These are phyloP conservation scores for Ploettnerulaceae sp. DNA, from an alignment of 2,329 filamentous ascomycete species.

Conservation along the genomic window DNA sequence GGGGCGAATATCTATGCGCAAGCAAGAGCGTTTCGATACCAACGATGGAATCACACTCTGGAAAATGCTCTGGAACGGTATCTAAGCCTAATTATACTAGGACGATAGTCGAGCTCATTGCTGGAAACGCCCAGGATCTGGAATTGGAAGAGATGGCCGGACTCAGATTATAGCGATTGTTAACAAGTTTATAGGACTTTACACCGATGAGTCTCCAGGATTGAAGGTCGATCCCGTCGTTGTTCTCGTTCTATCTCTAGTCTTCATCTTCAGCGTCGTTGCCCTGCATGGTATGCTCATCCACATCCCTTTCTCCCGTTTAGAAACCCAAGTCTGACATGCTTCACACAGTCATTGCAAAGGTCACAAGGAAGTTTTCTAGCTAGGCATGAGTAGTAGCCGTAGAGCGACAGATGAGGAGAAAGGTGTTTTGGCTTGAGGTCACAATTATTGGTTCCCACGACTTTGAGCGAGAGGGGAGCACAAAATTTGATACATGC, in stretches of 20 bases:
- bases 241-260: constrained; percentile 89
- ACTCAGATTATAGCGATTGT: background rate
- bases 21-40: too few relatives aligned
- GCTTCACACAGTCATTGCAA: constrained; percentile 73
- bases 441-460: background rate
- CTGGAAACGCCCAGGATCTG: background rate
- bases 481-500: constrained; percentile 11
- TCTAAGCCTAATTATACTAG: too few relatives aligned
- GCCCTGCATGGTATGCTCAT: constrained; percentile 79
- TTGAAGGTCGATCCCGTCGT: constrained; percentile 98
- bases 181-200: constrained; percentile 57
- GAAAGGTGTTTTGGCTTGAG: background rate
- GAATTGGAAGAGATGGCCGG: background rate
- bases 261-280: constrained; percentile 98
- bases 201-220: constrained; percentile 97
- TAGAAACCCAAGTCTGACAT: background rate
- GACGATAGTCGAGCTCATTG: too few relatives aligned
- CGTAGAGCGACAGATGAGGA: background rate
- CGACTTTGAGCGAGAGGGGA: background rate
- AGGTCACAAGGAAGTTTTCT: constrained; percentile 85
- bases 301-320: background rate
- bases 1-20: background rate
- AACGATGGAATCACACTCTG: too few relatives aligned
- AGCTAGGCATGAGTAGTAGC: constrained; percentile 22
- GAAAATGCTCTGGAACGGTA: too few relatives aligned